Conservation (phyloP, 2,329 filamentous ascomycete species). For the Diaporthe ampelina region DNA sequence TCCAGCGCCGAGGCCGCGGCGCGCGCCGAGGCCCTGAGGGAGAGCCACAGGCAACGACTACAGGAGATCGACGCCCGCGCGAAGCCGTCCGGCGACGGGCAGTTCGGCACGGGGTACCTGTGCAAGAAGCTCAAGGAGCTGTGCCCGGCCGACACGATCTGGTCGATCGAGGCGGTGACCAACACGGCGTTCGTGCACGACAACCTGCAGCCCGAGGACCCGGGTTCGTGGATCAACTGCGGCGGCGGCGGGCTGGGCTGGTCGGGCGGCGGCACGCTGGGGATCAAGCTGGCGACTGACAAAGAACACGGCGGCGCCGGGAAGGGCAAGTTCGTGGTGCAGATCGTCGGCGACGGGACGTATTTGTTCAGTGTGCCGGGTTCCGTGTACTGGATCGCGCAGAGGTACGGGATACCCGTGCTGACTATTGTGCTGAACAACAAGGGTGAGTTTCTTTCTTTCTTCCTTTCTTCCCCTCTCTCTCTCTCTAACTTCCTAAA, state of each 20-base stretch:
- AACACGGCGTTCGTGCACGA: constrained; percentile 76
- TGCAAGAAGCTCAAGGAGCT: constrained; percentile 52
- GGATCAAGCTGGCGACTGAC: constrained; percentile 65
- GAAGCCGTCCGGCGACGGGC: constrained; percentile 71
- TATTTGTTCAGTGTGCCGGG: constrained; percentile 64
- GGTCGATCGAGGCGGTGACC: constrained; percentile 81
- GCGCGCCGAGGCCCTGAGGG: constrained; percentile 68
- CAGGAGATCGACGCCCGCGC: constrained; percentile 69
- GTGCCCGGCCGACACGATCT: constrained; percentile 71
- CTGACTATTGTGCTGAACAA: constrained; percentile 66
- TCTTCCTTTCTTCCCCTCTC: too few relatives aligned
- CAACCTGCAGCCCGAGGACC: constrained; percentile 72
- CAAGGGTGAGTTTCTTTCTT: constrained; percentile 55
- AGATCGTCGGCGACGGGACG: constrained; percentile 64
- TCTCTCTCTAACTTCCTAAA: too few relatives aligned
- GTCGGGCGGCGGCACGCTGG: constrained; percentile 65
- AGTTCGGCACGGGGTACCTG: constrained; percentile 68
- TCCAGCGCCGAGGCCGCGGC: constrained; percentile 52
- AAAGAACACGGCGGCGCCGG: too few relatives aligned
- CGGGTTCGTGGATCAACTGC: constrained; percentile 66
- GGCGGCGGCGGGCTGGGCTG: constrained; percentile 67
- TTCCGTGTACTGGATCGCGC: constrained; percentile 63
- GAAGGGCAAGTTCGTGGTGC: constrained; percentile 62
- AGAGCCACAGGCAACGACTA: constrained; percentile 71
- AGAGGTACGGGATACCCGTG: constrained; percentile 62